Base-by-base conservation (phyloP, 306 rosid species). In the Calophaca sinica region DNA sequence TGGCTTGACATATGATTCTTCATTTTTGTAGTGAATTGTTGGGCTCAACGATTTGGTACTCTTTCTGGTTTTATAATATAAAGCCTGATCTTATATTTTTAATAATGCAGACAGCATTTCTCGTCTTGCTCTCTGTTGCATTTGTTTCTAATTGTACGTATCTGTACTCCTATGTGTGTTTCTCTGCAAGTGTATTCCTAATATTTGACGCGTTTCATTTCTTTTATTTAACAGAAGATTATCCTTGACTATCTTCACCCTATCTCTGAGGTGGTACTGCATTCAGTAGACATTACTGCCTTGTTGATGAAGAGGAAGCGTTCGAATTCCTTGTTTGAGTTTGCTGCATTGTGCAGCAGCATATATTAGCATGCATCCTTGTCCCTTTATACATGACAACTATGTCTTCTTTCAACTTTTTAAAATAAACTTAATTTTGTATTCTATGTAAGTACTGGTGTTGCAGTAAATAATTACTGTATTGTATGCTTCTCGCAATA, bases 31-130 rank as follows among this genome's bases (percentile, higher is more conserved):
- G 72, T 60, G 76, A 68, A 11, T 28, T 73, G 41, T 42, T 79
- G 65, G 35, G 48, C 9, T 58, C 51, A 10, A 59, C 6, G 6
- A 50, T 33, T 9, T 35, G 32, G 9, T 33, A 58, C 50, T 20
- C 14, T 48, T 66, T 39, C 32, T 35, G 63, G 49, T 57, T 53
- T 53, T 54, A 42, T 71, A 26, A 65, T 10, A 62, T 9, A 3
- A 72, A 64, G 50, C 73, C 20, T 79, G 46, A 66, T 58, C 57
- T 73, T 60, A 46, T 73, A 35, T 57, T 46, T 79, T 13, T 72
- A 26, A 20, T 45, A 45, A 33, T 54, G 74, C 48, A 46, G 52
- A 28, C 6, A 15, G 12, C 65, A 41, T 79, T 39, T 72, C 73
- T 12, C 53, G 29, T 10, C 6, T 5, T 41, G 36, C 42, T 45